phyloP scores from a whole-genome alignment of 2,329 filamentous ascomycete species.

The Aspergillus aculeatus region DNA sequence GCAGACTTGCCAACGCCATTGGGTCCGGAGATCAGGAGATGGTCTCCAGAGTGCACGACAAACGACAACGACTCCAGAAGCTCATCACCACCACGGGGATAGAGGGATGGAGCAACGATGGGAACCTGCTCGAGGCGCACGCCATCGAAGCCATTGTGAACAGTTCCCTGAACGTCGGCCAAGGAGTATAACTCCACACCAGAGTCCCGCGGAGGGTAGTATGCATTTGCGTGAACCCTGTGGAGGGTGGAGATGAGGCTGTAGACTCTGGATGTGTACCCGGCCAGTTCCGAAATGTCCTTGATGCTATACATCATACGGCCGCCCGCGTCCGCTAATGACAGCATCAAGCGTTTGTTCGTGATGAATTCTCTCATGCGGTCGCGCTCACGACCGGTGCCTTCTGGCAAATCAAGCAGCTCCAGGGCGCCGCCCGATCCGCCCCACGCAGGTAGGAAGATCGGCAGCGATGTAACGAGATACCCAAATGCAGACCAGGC shows the following conservation, averaged over 20 bases:
- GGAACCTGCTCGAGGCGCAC: conserved; percentile 91
- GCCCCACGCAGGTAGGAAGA: conserved; percentile 93
- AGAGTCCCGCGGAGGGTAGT: conserved; percentile 65
- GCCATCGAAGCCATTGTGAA: conserved; percentile 92
- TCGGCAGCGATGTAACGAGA: conserved; percentile 83
- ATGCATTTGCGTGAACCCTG: conserved; percentile 86
- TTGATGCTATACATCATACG: conserved; percentile 99
- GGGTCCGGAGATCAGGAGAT: conserved; percentile 88
- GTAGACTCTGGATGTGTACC: conserved; percentile 94
- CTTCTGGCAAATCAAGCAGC: conserved; percentile 47
- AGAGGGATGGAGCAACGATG: conserved; percentile 82
- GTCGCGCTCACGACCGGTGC: conserved; percentile 63
- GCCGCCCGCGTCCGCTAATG: conserved; percentile 89
- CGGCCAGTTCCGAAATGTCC: conserved; percentile 90
- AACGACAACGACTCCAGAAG: conserved; percentile 85
- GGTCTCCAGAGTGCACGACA: conserved; percentile 85
- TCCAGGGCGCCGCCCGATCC: conserved; percentile 74
- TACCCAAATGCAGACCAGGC: conserved; percentile 99
- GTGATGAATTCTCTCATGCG: conserved; percentile 99
- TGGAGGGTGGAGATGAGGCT: conserved; percentile 93
- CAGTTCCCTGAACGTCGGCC: conserved; percentile 88
- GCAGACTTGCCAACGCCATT: conserved; percentile 94
- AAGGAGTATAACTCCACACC: conserved; percentile 82
- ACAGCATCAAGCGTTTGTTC: conserved; percentile 97
- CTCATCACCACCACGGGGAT: conserved; percentile 88